A percentile compares a stretch with the other conserved stretches of the same genome.
These are phyloP conservation scores for Symmetrospora coprosmae DNA, from an alignment of 768 basidiomycete species.

Conservation along the genomic window DNA sequence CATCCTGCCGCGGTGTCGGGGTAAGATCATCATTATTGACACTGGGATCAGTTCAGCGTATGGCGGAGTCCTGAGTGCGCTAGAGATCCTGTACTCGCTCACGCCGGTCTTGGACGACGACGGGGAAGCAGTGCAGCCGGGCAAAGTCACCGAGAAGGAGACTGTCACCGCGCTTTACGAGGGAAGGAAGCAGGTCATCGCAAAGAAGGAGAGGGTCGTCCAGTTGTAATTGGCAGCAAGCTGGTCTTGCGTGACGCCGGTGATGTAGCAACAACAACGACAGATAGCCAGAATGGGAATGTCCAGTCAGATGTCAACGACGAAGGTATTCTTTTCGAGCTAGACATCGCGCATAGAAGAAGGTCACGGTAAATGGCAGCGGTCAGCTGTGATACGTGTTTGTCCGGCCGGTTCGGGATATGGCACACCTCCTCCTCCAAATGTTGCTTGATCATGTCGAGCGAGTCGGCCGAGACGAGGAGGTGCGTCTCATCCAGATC, in stretches of 20 bases:
- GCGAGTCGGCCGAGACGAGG: constrained; percentile 69
- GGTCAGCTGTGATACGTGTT: not conserved
- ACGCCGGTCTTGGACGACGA: not conserved
- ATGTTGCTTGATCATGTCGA: constrained; percentile 47
- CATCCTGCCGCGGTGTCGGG: constrained; percentile 71
- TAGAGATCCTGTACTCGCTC: constrained; percentile 59
- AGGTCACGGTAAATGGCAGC: not conserved
- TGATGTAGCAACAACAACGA: not conserved
- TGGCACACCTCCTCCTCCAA: constrained; percentile 22
- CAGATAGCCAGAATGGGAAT: not conserved
- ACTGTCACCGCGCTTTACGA: constrained; percentile 21
- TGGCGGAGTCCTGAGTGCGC: constrained; percentile 76
- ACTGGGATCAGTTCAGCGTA: constrained; percentile 54
- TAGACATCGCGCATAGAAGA: not conserved
- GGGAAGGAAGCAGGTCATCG: constrained; percentile 5
- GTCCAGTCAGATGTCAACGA: not conserved
- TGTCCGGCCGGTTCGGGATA: not conserved
- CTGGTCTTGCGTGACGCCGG: not conserved
- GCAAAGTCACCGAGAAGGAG: constrained; percentile 12
- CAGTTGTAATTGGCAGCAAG: no score
- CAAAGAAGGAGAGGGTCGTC: constrained; percentile 9
- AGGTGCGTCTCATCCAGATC: constrained; percentile 72
- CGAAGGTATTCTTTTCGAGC: constrained; percentile 20
- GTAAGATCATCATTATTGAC: constrained; percentile 91
- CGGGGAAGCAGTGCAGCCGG: not conserved